Conservation (phyloP, 1,284 basidiomycete species). For the Porogramme epimiltina region DNA sequence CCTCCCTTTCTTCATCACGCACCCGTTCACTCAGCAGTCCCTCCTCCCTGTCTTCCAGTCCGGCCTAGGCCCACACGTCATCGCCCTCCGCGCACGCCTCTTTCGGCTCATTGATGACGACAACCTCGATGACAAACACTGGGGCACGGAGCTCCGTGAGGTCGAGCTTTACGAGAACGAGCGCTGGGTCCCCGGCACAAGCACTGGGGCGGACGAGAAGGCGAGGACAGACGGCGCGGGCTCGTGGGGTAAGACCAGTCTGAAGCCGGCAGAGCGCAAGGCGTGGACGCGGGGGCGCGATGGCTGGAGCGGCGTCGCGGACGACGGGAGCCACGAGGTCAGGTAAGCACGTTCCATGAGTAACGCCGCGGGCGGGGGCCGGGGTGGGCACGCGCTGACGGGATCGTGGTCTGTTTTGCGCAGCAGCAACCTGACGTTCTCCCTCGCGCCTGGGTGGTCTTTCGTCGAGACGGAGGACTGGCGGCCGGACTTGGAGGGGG, state of each 20-base stretch:
- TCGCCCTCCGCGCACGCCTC: slow-evolving; percentile 29
- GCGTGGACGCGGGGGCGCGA: slow-evolving; percentile 74
- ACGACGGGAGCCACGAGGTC: slow-evolving; percentile 50
- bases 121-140: slow-evolving; percentile 59
- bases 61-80: slow-evolving; percentile 22
- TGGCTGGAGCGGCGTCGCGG: slow-evolving; percentile 64
- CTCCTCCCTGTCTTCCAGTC: slow-evolving; percentile 32
- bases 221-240: slow-evolving; percentile 17
- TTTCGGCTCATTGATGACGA: slow-evolving; percentile 63
- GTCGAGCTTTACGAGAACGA: slow-evolving; percentile 83
- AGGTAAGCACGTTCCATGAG: slow-evolving; percentile 51
- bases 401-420: slow-evolving; percentile 9
- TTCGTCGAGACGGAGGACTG: slow-evolving; percentile 78
- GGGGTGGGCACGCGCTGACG: slow-evolving; percentile 8
- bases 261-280: slow-evolving; percentile 55
- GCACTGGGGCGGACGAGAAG: slow-evolving; percentile 25
- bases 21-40: slow-evolving; percentile 46
- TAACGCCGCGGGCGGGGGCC: neutral
- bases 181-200: slow-evolving; percentile 41
- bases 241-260: slow-evolving; percentile 60
- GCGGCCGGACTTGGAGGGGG: slow-evolving; percentile 62
- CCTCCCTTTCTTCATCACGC: slow-evolving; percentile 51
- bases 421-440: slow-evolving; percentile 78
- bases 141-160: slow-evolving; percentile 60
- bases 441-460: slow-evolving; percentile 65